These are phyloP conservation scores for Heimioporus sp. DNA, from an alignment of 768 basidiomycete genomes.

Conservation along the genomic window DNA sequence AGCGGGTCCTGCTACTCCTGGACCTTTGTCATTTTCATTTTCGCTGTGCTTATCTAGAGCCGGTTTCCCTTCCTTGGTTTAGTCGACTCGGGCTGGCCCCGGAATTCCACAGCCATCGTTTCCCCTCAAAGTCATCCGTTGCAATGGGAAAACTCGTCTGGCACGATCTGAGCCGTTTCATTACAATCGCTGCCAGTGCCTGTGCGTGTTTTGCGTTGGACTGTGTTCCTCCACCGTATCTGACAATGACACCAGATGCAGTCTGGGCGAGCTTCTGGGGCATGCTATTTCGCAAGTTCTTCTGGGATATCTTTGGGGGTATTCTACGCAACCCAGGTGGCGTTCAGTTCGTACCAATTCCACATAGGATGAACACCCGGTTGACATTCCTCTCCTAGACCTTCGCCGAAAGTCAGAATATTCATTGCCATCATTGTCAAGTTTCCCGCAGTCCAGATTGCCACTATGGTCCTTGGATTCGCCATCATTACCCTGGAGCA, in stretches of 20 bases:
- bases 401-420: slow-evolving; percentile 54
- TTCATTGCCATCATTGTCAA: slow-evolving; percentile 79
- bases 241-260: slow-evolving; percentile 47
- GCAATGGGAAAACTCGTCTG: slow-evolving; percentile 79
- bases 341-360: slow-evolving; percentile 55
- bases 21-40: no score
- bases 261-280: slow-evolving; percentile 83
- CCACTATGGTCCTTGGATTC: slow-evolving; percentile 60
- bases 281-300: slow-evolving; percentile 87
- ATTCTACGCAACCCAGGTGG: slow-evolving; percentile 77
- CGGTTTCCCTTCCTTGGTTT: not conserved
- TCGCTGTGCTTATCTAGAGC: not conserved
- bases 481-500: slow-evolving; percentile 67
- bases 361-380: not conserved
- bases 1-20: no score
- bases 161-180: slow-evolving; percentile 72
- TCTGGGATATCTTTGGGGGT: slow-evolving; percentile 93
- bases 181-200: slow-evolving; percentile 65
- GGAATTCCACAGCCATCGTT: slow-evolving; percentile 17
- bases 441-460: slow-evolving; percentile 67
- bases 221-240: slow-evolving; percentile 1
- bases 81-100: slow-evolving; percentile 10
- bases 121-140: not conserved
- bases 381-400: slow-evolving; percentile 37
- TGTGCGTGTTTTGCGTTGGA: slow-evolving; percentile 50